Evolutionary conservation across 371 early-diverging fungal genomes (phyloP).

Genomic region (Thermomucor indicae-seudaticae): DNA sequence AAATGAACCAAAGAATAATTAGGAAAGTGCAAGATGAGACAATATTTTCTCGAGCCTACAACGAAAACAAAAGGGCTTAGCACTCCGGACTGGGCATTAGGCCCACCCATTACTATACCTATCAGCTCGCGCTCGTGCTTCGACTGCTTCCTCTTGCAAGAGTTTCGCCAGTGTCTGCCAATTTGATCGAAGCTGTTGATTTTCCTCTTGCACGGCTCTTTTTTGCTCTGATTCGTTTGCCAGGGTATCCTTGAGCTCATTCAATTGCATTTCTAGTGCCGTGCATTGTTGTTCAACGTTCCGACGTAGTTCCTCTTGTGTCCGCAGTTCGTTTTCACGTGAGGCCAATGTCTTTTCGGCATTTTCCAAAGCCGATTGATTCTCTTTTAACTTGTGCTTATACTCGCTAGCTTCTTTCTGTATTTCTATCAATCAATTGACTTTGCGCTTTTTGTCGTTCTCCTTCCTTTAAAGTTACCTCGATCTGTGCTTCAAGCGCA

Average conservation of each 20-base stretch:
- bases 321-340: constrained; percentile 8
- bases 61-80: no score
- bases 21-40: no score
- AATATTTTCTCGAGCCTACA: no score
- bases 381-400: not conserved
- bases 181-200: constrained; percentile 17
- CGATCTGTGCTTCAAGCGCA: not conserved
- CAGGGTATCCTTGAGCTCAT: constrained; percentile 7
- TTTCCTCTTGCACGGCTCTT: constrained; percentile 4
- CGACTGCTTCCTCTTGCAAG: constrained; percentile 19
- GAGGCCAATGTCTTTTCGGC: not conserved
- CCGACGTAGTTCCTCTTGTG: constrained; percentile 11
- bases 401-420: not conserved
- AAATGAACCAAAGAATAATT: no score
- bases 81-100: no score
- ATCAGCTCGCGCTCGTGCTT: constrained; percentile 18
- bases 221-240: constrained; percentile 5
- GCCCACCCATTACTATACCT: no score
- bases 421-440: constrained; percentile 1
- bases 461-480: not conserved
- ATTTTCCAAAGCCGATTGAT: not conserved
- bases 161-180: constrained; percentile 12
- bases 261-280: constrained; percentile 6
- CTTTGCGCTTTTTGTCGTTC: not conserved
- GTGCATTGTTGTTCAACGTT: constrained; percentile 11